Conservation (phyloP, 306 rosid genomes). For the Lotus japonicus region DNA sequence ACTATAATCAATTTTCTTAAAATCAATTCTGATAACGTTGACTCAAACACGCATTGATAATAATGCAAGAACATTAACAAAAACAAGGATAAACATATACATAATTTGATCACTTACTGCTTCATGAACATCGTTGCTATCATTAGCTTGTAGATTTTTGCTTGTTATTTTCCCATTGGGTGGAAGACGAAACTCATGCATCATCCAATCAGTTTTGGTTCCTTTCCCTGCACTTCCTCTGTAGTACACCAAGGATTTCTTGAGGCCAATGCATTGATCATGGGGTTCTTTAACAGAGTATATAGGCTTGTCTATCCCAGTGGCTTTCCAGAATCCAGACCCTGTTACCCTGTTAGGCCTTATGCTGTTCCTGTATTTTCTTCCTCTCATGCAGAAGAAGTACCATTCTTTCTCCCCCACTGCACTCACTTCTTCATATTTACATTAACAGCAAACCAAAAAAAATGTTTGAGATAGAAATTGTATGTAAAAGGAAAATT, state of each 20-base stretch:
- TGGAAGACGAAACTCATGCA: slow-evolving; percentile 98
- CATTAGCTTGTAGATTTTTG: slow-evolving; percentile 8
- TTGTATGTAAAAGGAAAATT: too few species aligned
- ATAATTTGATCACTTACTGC: slow-evolving; percentile 50
- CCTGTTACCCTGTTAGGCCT: slow-evolving; percentile 77
- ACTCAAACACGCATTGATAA: too few species aligned
- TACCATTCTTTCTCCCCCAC: slow-evolving; percentile 60
- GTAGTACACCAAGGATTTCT: slow-evolving; percentile 86
- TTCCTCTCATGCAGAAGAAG: slow-evolving; percentile 76
- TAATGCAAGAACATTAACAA: neutral
- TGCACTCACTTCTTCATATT: slow-evolving; percentile 33
- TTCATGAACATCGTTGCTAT: slow-evolving; percentile 36
- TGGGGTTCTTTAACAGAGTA: slow-evolving; percentile 34
- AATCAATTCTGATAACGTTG: too few species aligned
- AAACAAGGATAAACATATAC: neutral
- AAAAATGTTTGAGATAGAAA: neutral
- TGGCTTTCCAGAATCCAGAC: slow-evolving; percentile 86
- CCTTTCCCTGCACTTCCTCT: slow-evolving; percentile 91
- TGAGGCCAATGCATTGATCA: slow-evolving; percentile 58
- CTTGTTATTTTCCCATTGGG: slow-evolving; percentile 16
- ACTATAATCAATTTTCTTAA: too few species aligned
- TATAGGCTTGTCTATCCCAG: slow-evolving; percentile 73
- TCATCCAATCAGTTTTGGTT: slow-evolving; percentile 97
- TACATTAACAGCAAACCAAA: neutral
- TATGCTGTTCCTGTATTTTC: slow-evolving; percentile 75